Percentiles rank a stretch among this genome's conserved stretches.
These are phyloP conservation scores for Penicillium sp. DNA, from an alignment of 2,329 filamentous ascomycete genomes.

Conservation along the genomic window DNA sequence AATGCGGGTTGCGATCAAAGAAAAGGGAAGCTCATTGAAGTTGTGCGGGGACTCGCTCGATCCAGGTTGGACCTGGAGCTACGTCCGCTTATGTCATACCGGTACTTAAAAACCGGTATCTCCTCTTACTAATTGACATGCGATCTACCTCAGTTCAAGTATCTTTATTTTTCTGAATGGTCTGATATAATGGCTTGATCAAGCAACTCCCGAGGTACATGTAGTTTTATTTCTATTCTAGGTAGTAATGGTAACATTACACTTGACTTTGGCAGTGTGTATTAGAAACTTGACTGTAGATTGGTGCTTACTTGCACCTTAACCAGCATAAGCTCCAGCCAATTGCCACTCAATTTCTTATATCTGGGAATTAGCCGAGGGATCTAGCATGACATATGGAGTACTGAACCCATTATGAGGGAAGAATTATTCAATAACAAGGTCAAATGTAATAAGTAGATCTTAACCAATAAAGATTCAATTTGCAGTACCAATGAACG, in stretches of 20 bases:
- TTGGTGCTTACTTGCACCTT: neutral
- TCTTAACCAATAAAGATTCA: conserved; percentile 16
- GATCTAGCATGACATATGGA: neutral
- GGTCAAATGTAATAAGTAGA: conserved; percentile 17
- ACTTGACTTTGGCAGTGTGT: neutral
- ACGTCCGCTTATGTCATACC: conserved; percentile 26
- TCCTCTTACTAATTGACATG: neutral
- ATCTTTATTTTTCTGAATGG: neutral
- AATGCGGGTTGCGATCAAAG: conserved; percentile 12
- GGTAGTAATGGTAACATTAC: too few relatives aligned
- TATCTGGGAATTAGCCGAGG: neutral
- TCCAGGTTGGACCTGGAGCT: conserved; percentile 12
- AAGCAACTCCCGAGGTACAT: neutral
- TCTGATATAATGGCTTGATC: conserved; percentile 3
- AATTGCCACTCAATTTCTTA: neutral
- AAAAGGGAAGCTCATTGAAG: conserved; percentile 18
- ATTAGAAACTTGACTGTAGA: conserved; percentile 1
- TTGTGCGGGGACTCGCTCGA: conserved; percentile 17
- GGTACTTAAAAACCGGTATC: conserved; percentile 1
- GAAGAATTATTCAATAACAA: conserved; percentile 7
- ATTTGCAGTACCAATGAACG: conserved; percentile 13
- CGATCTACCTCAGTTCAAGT: neutral
- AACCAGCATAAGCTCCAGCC: conserved; percentile 1
- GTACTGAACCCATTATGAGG: neutral
- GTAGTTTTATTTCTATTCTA: neutral